Conservation (phyloP, 192 early-diverging fungal genomes). For the Coemansia sp. region DNA sequence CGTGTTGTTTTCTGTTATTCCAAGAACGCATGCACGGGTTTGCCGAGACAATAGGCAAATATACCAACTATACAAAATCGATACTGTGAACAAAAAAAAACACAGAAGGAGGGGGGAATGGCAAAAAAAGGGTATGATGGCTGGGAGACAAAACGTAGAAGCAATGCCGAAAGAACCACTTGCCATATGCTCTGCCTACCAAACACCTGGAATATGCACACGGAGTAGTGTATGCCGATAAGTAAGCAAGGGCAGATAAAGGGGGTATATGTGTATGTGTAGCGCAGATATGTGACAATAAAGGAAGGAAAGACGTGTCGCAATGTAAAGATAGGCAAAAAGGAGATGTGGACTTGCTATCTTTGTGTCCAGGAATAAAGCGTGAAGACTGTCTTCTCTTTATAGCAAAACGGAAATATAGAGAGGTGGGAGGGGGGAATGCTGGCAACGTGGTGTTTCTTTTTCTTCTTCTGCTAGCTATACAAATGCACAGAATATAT, state of each 20-base stretch:
- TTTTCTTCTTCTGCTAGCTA: conserved; percentile 1
- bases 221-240: neutral
- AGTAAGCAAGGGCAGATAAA: neutral
- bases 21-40: neutral
- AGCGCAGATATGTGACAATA: neutral
- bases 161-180: neutral
- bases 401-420: neutral
- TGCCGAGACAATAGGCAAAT: neutral
- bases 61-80: neutral
- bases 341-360: neutral
- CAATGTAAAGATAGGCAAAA: neutral
- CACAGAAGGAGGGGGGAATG: neutral
- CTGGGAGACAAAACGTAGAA: neutral
- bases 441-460: neutral
- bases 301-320: neutral
- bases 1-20: neutral
- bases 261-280: neutral
- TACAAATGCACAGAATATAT: conserved; percentile 4
- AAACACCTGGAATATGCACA: conserved; percentile 1
- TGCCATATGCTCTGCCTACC: neutral
- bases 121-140: neutral
- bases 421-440: neutral
- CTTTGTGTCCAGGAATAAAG: neutral
- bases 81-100: neutral
- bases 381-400: neutral